phyloP scores from a whole-genome alignment of 768 basidiomycete genomes.

The Floccularia luteovirens region DNA sequence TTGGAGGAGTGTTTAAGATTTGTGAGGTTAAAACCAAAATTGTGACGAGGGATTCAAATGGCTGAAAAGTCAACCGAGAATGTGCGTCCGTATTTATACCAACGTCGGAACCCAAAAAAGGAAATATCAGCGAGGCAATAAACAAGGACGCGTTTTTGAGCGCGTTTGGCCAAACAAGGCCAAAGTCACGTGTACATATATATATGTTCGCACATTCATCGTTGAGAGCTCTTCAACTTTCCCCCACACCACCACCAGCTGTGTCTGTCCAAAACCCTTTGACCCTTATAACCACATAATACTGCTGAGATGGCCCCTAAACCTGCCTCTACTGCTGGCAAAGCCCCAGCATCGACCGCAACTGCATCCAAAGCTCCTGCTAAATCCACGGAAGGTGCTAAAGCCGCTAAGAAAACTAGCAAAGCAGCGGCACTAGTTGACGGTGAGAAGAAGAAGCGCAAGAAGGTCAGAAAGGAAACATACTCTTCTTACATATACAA shows the following conservation, averaged over 20 bases:
- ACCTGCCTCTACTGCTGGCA: conserved; percentile 77
- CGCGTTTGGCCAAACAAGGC: conserved; percentile 32
- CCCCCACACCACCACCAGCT: conserved; percentile 25
- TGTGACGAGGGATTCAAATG: not conserved
- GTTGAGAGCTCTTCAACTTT: conserved; percentile 14
- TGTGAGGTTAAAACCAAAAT: conserved; percentile 12
- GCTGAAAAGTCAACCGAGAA: conserved; percentile 7
- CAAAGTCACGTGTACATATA: conserved; percentile 40
- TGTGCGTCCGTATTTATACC: conserved; percentile 28
- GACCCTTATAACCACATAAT: conserved; percentile 6
- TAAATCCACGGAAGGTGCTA: conserved; percentile 51
- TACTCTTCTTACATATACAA: conserved; percentile 96
- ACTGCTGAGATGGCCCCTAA: conserved; percentile 61
- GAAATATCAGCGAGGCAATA: conserved; percentile 8
- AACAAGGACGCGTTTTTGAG: conserved; percentile 13
- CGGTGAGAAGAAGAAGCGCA: conserved; percentile 83
- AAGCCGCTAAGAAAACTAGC: conserved; percentile 77
- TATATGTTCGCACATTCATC: conserved; percentile 18
- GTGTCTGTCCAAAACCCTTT: conserved; percentile 6
- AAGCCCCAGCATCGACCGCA: conserved; percentile 60
- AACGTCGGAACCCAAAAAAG: conserved; percentile 2
- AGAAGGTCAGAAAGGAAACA: conserved; percentile 86
- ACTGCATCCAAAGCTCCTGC: conserved; percentile 69
- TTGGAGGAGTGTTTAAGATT: conserved; percentile 3
- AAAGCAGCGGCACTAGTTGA: conserved; percentile 46